Evolutionary conservation across 345 rosid genomes (phyloP), one percentile per base, ranked within the genome.

Genomic region (Populus nigra): DNA sequence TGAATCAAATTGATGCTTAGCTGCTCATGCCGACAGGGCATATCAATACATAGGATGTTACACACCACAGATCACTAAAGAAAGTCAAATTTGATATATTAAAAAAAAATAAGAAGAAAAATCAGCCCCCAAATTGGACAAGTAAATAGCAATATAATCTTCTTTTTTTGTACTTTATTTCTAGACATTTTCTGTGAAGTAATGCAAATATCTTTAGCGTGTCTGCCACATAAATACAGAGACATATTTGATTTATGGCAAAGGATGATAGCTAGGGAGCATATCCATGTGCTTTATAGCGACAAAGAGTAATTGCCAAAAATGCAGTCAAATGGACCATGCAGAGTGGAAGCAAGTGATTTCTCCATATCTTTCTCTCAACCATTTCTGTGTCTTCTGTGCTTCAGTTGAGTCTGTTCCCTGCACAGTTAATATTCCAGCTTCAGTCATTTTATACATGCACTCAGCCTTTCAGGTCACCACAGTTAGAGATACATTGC

Each of bases 241-340:
- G 82, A 81, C 75, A 83, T 27, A 73, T 75, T 50, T 82, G 78
- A 73, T 76, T 61, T 79, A 74, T 45, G 29, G 39, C 71, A 74
- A 66, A 81, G 71, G 65, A 39, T 65, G 73, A 78, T 45, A 66
- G 22, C 7, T 61, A 17, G 76, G 85, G 76, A 79, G 79, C 88
- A 86, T 79, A 74, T 77, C 83, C 83, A 78, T 84, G 84, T 79
- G 77, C 62, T 62, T 59, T 79, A 65, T 71, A 68, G 33, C 29
- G 74, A 76, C 47, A 53, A 62, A 49, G 49, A 68, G 73, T 39
- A 78, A 73, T 71, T 79, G 74, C 82, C 84, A 78, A 88, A 84
- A 77, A 62, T 81, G 78, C 61, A 81, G 89, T 88, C 91, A 86
- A 80, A 86, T 80, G 79, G 89, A 83, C 86, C 89, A 86, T 65